phyloP scores from a whole-genome alignment of 2,329 filamentous ascomycete species.

The Neofusicoccum umdonicola region DNA sequence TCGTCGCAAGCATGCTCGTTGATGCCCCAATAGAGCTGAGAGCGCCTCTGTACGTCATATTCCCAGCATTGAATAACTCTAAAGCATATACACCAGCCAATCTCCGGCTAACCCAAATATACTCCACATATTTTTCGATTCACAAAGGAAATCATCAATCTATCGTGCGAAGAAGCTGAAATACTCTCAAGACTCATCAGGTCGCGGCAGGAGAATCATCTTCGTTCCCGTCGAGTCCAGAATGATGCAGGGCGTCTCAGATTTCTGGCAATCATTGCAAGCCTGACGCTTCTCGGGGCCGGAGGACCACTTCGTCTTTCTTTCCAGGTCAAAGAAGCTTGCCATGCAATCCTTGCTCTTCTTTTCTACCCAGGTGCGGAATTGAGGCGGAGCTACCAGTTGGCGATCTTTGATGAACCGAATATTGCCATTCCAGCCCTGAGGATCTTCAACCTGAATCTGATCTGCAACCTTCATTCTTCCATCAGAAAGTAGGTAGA shows the following conservation, averaged over 20 bases:
- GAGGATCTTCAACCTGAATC: background rate
- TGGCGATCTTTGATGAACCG: background rate
- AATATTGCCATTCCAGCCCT: background rate
- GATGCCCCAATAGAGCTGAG: no score
- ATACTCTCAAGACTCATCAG: background rate
- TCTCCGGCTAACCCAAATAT: no score
- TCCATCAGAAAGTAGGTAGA: background rate
- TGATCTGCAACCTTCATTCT: background rate
- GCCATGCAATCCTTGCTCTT: background rate
- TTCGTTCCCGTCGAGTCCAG: background rate
- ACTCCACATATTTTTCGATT: no score
- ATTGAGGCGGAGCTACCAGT: background rate
- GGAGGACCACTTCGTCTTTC: background rate
- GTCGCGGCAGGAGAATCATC: background rate
- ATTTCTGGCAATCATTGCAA: background rate
- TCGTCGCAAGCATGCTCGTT: no score
- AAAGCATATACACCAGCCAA: no score
- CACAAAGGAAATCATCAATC: background rate
- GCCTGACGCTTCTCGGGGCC: background rate
- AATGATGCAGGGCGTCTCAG: background rate
- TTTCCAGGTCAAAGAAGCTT: background rate
- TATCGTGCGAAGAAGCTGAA: no score
- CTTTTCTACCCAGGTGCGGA: background rate
- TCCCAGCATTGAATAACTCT: no score
- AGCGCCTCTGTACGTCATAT: no score